phyloP scores from a whole-genome alignment of 805 yeast genomes.

The Maudiozyma turicensis region DNA sequence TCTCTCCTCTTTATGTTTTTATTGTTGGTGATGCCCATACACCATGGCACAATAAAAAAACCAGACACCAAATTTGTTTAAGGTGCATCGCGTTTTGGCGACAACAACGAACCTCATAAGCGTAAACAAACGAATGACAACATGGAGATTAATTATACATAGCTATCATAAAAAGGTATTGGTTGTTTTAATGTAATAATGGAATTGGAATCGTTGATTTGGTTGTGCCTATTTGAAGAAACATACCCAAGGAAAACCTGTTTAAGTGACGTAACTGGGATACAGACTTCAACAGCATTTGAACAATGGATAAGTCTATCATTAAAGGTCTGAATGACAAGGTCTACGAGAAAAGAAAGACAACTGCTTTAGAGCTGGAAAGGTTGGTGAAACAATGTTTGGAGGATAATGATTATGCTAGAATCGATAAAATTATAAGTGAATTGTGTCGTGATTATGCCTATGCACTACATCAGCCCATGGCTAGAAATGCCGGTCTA shows the following conservation, averaged over 20 bases:
- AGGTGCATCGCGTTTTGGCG: no score
- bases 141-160: no score
- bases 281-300: neutral
- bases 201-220: no score
- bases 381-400: conserved; percentile 58
- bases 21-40: no score
- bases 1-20: no score
- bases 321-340: conserved; percentile 63
- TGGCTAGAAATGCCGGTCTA: conserved; percentile 89
- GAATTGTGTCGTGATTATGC: conserved; percentile 72
- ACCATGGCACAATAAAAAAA: no score
- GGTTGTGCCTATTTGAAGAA: no score
- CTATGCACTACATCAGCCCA: conserved; percentile 73
- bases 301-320: conserved; percentile 44
- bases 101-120: no score
- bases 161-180: no score
- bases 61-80: no score
- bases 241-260: neutral
- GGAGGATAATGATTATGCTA: conserved; percentile 21
- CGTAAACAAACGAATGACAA: no score
- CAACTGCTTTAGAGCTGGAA: conserved; percentile 73
- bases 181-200: no score
- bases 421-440: conserved; percentile 46
- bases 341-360: conserved; percentile 66
- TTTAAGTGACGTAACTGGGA: neutral